Evolutionary conservation across 179 eudicot species (phyloP).

Genomic region (Monotropa hypopitys): DNA sequence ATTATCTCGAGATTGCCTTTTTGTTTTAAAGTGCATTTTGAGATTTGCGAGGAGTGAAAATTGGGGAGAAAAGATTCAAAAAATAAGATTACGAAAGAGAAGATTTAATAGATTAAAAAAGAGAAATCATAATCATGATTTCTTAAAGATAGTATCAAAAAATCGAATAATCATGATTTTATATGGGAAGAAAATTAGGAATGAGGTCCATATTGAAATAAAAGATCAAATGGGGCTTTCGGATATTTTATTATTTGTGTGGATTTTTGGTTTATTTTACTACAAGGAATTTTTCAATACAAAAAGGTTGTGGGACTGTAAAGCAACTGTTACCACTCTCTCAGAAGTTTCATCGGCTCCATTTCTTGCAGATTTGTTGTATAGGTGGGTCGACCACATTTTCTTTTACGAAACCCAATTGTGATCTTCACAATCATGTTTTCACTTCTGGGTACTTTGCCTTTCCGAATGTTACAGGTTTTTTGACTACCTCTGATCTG

Average conservation of each 20-base stretch:
- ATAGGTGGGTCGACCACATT: slow-evolving; percentile 27
- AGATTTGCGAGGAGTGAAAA: no score
- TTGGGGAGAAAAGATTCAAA: no score
- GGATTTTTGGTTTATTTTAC: background rate
- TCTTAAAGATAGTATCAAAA: no score
- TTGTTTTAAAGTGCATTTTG: no score
- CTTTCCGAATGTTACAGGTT: background rate
- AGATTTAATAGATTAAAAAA: no score
- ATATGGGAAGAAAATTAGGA: no score
- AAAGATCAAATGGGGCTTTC: background rate
- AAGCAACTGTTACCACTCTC: background rate
- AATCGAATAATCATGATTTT: no score
- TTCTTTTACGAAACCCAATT: slow-evolving; percentile 15
- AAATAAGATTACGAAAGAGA: no score
- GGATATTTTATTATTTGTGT: background rate
- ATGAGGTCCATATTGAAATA: background rate
- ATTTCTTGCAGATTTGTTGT: slow-evolving; percentile 29
- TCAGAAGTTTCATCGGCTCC: slow-evolving; percentile 14
- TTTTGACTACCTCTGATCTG: background rate
- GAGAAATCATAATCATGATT: no score
- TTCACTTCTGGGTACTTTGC: slow-evolving; percentile 20
- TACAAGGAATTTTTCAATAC: background rate
- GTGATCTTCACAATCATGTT: slow-evolving; percentile 12
- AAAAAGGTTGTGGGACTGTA: background rate
- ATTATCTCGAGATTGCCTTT: no score